Evolutionary conservation across 176 grass and related monocot genomes (phyloP).

Genomic region (Aechmea fasciata): DNA sequence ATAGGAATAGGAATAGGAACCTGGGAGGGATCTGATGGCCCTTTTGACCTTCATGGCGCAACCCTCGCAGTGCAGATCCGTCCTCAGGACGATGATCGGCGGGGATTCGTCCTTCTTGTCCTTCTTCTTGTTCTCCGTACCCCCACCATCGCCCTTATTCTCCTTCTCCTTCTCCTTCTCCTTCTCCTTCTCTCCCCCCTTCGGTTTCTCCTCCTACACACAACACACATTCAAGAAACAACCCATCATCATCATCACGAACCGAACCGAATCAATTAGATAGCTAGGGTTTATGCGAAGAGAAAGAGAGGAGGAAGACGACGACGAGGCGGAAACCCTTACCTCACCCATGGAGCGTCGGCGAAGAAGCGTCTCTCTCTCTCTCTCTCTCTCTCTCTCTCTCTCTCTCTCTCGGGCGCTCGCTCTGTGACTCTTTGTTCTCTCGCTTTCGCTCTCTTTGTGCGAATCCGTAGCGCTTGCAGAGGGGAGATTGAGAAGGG

Average conservation of each 20-base stretch:
- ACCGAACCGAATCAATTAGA: no score
- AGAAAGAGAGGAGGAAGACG: no score
- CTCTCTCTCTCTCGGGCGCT: no score
- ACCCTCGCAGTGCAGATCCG: slow-evolving; percentile 74
- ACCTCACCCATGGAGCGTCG: no score
- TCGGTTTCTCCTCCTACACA: neutral
- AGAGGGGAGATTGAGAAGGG: no score
- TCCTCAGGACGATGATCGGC: slow-evolving; percentile 38
- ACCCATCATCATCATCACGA: neutral
- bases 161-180: neutral
- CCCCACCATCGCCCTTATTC: slow-evolving; percentile 17
- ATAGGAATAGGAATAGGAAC: slow-evolving; percentile 6
- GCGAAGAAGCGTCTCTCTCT: no score
- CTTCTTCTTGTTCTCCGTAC: neutral
- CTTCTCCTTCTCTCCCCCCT: neutral
- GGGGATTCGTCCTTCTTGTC: slow-evolving; percentile 29
- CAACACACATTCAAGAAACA: slow-evolving; percentile 1
- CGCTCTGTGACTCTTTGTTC: no score
- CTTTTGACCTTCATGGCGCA: slow-evolving; percentile 56
- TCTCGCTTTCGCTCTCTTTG: no score
- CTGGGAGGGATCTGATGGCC: slow-evolving; percentile 38
- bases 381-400: no score
- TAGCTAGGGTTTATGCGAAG: no score
- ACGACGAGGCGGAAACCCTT: no score
- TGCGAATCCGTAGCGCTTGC: no score